Base-by-base conservation (phyloP, 140 eudicot species). In the Ambrosia hybrid region DNA sequence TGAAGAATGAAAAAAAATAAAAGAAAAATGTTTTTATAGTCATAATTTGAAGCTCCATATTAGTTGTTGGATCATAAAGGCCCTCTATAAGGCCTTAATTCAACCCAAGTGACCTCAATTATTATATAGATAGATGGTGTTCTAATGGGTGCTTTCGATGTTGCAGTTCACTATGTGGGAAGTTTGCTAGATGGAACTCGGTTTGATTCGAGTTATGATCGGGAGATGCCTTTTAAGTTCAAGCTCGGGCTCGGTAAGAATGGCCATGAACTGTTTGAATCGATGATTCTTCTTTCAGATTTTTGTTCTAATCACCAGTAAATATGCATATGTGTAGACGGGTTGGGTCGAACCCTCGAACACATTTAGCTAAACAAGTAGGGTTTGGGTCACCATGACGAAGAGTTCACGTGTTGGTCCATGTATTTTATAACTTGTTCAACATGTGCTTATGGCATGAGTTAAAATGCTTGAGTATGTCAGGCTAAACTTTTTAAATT, bases 201-300 rank as follows among this genome's bases (percentile, higher is more conserved):
- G 38, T 78, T 78, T 46, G 82, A 78, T 65, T 78, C 82, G n/a
- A 78, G 74, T 49, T 38, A 55, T 7, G 78, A 72, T 72, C 49
- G 74, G 4, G 82, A 78, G 2, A 16, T 72, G 74, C 82, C 78
- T 13, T 78, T 78, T 71, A 78, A 78, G 78, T 78, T 78, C 82
- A 72, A 72, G 78, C 78, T 78, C 15, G 82, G 82, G 48, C 70
- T 72, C 17, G 78, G 74, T 78, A 72, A 78, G 78, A 57, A 15
- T 56, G 26, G 64, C 53, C 52, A 9, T 33, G 33, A 41, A 77
- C 68, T 21, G 26, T 21, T 21, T 21, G 26, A 21, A 21, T 21
- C 1, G 1, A 21, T 21, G 5, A 45, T 43, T 41, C 21, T 53
- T 75, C 37, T 65, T 65, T 74, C 37, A 13, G 5, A 41, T 67